Conservation (phyloP, 176 grass and related monocot species). For the Puccinellia tenuiflora region DNA sequence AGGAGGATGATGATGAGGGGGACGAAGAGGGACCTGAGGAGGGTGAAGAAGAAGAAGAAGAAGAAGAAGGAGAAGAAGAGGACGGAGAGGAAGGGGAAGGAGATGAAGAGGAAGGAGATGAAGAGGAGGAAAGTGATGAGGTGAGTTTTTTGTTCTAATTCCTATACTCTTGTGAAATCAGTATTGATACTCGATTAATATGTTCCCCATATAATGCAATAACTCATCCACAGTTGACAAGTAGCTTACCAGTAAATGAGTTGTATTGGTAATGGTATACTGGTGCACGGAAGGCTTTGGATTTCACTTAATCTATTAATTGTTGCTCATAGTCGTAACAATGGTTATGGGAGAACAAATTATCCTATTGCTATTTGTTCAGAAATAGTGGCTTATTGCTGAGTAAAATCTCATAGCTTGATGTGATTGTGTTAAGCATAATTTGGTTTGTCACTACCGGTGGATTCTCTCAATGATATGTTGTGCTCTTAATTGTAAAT, state of each 20-base stretch:
- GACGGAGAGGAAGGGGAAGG: conserved; percentile 2
- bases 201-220: not conserved
- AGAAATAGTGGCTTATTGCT: not conserved
- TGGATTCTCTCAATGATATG: not conserved
- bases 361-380: not conserved
- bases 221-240: not conserved
- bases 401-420: not conserved
- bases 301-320: not conserved
- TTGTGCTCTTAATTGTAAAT: not conserved
- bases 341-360: not conserved
- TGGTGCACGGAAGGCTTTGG: not conserved
- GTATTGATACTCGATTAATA: not conserved
- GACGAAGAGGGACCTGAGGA: not conserved
- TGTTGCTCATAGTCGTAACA: not conserved
- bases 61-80: not conserved
- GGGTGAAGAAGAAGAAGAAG: not conserved
- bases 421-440: not conserved
- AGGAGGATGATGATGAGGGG: conserved; percentile 28
- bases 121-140: conserved; percentile 35
- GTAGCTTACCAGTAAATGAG: not conserved
- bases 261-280: not conserved
- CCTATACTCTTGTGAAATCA: not conserved
- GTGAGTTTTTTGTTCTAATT: conserved; percentile 11
- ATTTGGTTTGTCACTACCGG: not conserved
- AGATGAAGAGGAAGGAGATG: not conserved